Percentiles rank a stretch among this genome's conserved stretches.
phyloP scores from a whole-genome alignment of 1,139 yeast species.

The Chernovozyma sophiae-reginae region DNA sequence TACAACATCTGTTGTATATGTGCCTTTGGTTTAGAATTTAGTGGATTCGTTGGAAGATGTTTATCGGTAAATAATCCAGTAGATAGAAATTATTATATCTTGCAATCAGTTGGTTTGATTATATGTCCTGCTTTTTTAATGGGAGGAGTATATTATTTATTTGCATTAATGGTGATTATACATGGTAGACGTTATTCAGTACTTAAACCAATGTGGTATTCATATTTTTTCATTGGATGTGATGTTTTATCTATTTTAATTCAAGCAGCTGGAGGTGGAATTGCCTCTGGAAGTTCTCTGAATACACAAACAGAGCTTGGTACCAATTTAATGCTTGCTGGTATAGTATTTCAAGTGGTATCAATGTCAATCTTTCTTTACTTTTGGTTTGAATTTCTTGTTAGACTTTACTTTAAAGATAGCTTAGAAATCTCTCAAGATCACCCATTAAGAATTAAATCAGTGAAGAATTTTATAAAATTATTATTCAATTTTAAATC shows the following conservation, averaged over 20 bases:
- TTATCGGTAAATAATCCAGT: slow-evolving; percentile 39
- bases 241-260: slow-evolving; percentile 68
- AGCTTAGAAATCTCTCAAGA: slow-evolving; percentile 13
- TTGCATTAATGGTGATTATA: slow-evolving; percentile 69
- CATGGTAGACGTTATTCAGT: slow-evolving; percentile 62
- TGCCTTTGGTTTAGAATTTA: slow-evolving; percentile 60
- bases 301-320: slow-evolving; percentile 47
- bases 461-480: slow-evolving; percentile 24
- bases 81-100: slow-evolving; percentile 44
- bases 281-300: slow-evolving; percentile 48
- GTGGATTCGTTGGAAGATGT: slow-evolving; percentile 67
- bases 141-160: slow-evolving; percentile 79
- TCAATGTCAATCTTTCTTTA: slow-evolving; percentile 63
- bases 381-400: slow-evolving; percentile 54
- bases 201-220: slow-evolving; percentile 71
- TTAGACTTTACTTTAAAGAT: slow-evolving; percentile 38
- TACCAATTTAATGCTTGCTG: slow-evolving; percentile 75
- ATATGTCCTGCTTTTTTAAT: slow-evolving; percentile 85
- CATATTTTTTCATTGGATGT: slow-evolving; percentile 60
- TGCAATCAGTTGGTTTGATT: slow-evolving; percentile 69
- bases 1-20: slow-evolving; percentile 57
- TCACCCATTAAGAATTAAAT: slow-evolving; percentile 19
- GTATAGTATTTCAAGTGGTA: slow-evolving; percentile 72
- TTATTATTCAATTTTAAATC: slow-evolving; percentile 26
- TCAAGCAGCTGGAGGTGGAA: slow-evolving; percentile 84